Evolutionary conservation across 73 alveolate species (phyloP).

Genomic region (Stentor coeruleus): DNA sequence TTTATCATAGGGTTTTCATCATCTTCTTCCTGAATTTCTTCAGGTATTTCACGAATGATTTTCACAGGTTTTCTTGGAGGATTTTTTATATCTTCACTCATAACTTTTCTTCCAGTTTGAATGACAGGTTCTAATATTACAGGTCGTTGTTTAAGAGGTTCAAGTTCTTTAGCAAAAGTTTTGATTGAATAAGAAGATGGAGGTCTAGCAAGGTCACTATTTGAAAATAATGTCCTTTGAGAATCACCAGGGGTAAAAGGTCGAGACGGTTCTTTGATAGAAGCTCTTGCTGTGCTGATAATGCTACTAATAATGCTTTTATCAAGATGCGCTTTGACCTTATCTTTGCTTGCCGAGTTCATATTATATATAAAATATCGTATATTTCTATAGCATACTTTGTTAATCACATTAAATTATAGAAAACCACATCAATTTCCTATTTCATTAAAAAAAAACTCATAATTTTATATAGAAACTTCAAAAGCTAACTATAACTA

Average conservation of each 20-base stretch:
- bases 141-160: neutral
- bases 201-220: neutral
- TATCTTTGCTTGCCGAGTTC: neutral
- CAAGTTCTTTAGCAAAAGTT: conserved; percentile 3
- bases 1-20: too few species aligned
- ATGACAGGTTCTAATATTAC: neutral
- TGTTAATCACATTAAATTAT: too few species aligned
- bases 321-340: conserved; percentile 11
- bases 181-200: neutral
- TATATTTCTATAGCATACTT: too few species aligned
- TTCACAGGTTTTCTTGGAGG: conserved; percentile 14
- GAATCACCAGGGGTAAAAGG: conserved; percentile 19
- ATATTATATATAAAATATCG: too few species aligned
- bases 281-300: neutral
- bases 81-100: neutral
- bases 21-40: neutral
- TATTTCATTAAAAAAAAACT: too few species aligned
- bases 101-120: neutral
- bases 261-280: conserved; percentile 22
- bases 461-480: too few species aligned
- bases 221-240: neutral
- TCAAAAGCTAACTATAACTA: too few species aligned
- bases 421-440: too few species aligned
- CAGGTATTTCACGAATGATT: conserved; percentile 1
- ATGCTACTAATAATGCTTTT: neutral